Evolutionary conservation across 352 stramenopile species (phyloP), one percentile per base, ranked within the genome.

Genomic region (Globisporangium emineosum): DNA sequence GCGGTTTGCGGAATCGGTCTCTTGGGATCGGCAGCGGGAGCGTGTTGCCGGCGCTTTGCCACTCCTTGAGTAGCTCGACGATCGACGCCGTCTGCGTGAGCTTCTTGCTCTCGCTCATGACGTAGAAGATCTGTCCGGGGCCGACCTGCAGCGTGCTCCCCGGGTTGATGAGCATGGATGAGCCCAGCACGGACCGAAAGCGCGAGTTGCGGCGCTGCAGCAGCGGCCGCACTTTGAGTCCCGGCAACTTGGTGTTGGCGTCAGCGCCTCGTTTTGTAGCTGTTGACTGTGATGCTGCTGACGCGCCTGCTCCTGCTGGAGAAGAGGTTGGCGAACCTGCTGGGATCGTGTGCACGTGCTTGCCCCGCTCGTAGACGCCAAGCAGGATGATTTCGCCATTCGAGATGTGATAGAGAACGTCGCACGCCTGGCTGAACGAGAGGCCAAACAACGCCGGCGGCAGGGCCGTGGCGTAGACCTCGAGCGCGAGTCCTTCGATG

Each of bases 61-160:
- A 90, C 1, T 68, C 32, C 25, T 76, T 75, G 42, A 87, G 64
- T 27, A 81, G 67, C 27, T 75, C 68, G 1, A 70, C 51, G 57
- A 86, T 79, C 37, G 75, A 79, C 3, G 70, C 33, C 21, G 76
- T 79, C 43, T 80, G 69, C 13, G 75, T 83, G 29, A 88, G 65
- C 27, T 77, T 82, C 64, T 86, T 85, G 64, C 76, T 88, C 54
- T 90, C 81, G 43, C 81, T 88, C 62, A 90, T 68, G 33, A 90
- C 70, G 65, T 90, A 90, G 23, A 90, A 77, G 49, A 87, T 74
- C 57, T 88, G 78, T 2, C 73, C 75, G 2, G 66, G 33, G 9
- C 45, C 56, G 59, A 90, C 78, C 23, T 72, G 40, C 10, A 87
- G 65, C 5, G 73, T 80, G 42, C 65, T 73, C 3, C 81, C 78